A percentile compares a stretch with the other conserved stretches of the same genome.
Evolutionary conservation across 2,329 filamentous ascomycete genomes (phyloP).

Genomic region (Chaetomium strumarium): DNA sequence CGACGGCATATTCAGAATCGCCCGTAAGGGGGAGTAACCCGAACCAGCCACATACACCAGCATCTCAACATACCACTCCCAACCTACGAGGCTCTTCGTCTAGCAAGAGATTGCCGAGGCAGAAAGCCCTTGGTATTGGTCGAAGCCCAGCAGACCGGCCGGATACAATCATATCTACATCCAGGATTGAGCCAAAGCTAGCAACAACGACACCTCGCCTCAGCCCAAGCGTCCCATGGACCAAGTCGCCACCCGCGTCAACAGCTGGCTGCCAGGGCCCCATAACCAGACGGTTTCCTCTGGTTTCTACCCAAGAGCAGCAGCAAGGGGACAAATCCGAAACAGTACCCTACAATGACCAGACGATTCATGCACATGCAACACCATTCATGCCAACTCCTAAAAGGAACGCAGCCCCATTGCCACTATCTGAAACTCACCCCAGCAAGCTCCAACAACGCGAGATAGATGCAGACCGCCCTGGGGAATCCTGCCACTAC

Average conservation of each 20-base stretch:
- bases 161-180: not conserved
- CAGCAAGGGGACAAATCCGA: no score
- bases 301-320: not conserved
- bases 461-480: not conserved
- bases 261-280: conserved; percentile 1
- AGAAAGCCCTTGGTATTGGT: not conserved
- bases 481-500: not conserved
- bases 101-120: not conserved
- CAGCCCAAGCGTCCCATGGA: not conserved
- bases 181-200: not conserved
- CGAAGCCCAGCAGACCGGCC: not conserved
- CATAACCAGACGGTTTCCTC: not conserved
- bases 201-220: not conserved
- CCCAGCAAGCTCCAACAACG: not conserved
- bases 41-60: not conserved
- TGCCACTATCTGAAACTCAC: no score
- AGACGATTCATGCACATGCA: no score
- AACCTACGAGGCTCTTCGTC: no score
- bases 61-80: not conserved
- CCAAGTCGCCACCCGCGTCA: not conserved
- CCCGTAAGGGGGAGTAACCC: no score
- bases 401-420: no score
- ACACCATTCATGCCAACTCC: no score
- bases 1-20: no score
- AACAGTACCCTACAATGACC: no score